Conservation (phyloP, 1,284 basidiomycete genomes). For the Cutaneotrichosporon sp. region DNA sequence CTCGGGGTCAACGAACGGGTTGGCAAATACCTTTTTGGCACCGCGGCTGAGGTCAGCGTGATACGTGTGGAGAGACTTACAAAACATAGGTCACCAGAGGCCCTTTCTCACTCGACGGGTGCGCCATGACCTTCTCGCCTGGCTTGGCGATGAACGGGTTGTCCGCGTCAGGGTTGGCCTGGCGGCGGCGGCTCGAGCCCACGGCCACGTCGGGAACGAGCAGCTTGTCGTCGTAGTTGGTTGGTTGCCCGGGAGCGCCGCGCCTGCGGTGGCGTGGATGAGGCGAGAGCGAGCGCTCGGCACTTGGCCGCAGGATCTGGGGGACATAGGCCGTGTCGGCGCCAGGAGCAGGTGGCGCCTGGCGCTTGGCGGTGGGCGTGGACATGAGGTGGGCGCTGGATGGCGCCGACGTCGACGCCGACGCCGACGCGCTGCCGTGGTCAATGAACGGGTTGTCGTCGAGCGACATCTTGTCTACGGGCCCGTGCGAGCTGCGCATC, state of each 20-base stretch:
- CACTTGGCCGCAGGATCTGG: constrained; percentile 9
- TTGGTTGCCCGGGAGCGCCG: background rate
- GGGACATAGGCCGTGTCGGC: constrained; percentile 17
- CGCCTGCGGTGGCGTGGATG: background rate
- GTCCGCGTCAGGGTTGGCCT: constrained; percentile 29
- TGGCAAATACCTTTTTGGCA: constrained; percentile 41
- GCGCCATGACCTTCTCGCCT: constrained; percentile 21
- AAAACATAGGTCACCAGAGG: constrained; percentile 43
- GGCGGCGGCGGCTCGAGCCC: background rate
- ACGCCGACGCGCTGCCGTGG: background rate
- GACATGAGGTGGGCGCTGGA: background rate
- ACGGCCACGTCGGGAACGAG: background rate
- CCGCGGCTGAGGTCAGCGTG: constrained; percentile 22
- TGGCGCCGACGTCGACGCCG: background rate
- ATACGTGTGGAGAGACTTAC: background rate
- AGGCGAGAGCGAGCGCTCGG: constrained; percentile 15
- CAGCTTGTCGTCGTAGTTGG: background rate
- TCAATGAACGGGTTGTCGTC: constrained; percentile 30
- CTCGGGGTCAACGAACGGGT: constrained; percentile 31
- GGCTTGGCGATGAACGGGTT: constrained; percentile 41
- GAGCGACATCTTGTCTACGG: constrained; percentile 26
- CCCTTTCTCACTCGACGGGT: constrained; percentile 17
- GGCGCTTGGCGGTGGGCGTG: background rate
- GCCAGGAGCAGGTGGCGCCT: constrained; percentile 6
- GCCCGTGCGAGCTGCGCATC: constrained; percentile 16